phyloP scores from a whole-genome alignment of 768 basidiomycete species.

The Paxillus rubicundulus region DNA sequence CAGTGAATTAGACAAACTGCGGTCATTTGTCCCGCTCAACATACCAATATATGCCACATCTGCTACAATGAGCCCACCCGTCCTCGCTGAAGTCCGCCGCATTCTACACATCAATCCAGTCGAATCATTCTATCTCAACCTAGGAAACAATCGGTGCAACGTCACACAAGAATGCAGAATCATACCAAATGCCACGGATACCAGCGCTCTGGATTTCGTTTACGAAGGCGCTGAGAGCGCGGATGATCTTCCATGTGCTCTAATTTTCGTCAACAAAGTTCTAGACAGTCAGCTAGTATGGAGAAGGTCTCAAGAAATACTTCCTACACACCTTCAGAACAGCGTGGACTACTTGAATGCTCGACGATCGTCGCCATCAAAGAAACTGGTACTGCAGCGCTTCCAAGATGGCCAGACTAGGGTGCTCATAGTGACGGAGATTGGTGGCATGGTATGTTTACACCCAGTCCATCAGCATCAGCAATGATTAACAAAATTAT shows the following conservation, averaged over 20 bases:
- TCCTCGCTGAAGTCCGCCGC: too few species aligned
- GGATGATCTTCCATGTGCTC: conserved; percentile 3
- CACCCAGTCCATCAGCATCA: not conserved
- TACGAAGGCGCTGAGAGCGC: not conserved
- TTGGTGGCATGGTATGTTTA: too few species aligned
- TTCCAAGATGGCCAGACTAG: conserved; percentile 23
- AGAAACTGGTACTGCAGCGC: conserved; percentile 20
- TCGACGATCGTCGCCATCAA: conserved; percentile 13
- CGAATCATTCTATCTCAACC: too few species aligned
- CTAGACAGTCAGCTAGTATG: conserved; percentile 14
- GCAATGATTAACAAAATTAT: too few species aligned
- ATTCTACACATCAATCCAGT: too few species aligned
- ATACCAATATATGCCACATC: too few species aligned
- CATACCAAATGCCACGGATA: too few species aligned
- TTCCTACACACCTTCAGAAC: conserved; percentile 10
- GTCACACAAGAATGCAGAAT: conserved; percentile 20
- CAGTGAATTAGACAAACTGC: too few species aligned
- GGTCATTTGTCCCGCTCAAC: too few species aligned
- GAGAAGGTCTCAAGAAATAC: conserved; percentile 1
- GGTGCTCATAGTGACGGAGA: conserved; percentile 32
- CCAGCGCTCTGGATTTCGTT: conserved; percentile 8
- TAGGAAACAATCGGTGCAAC: conserved; percentile 17
- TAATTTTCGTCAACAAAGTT: conserved; percentile 22
- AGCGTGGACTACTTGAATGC: conserved; percentile 28
- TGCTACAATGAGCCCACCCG: too few species aligned